Base-by-base conservation (phyloP, 805 yeast species). In the Lipomyces yamadae region DNA sequence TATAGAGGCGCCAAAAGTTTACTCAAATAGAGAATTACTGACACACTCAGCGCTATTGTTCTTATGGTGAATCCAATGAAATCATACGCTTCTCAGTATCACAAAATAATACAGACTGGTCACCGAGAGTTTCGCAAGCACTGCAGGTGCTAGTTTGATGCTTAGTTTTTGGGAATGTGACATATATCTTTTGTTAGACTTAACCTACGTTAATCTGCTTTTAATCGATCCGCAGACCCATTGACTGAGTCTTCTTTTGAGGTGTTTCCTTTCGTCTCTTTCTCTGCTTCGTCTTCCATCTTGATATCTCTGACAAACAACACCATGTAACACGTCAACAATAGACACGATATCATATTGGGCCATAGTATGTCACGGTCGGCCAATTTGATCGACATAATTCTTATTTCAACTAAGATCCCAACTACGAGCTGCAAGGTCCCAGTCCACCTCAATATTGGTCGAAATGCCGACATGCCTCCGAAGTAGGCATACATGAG, bases 351-450 rank as follows among this genome's bases (percentile, higher is more conserved):
- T 29, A 55, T 30, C 58, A 55, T 30, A 55, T 55, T 55, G 32
- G 58, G 58, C 58, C 58, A 55, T 48, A 55, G n/a, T 30, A 24
- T 48, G 5, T 55, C 58, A 11, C 58, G 42, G 15, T 55, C 42
- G 15, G 24, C 42, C 58, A 55, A 55, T 30, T 55, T 55, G 50
- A 30, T n/a, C 58, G 13, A 55, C 24, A 55, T 55, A 3, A 30
- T 30, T 34, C 39, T 55, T 30, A 55, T 55, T 10, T 55, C 55
- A 8, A 10, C 34, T 13, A 37, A 18, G 15, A 30, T 55, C 11
- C 58, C 58, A n/a, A 55, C 24, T 3, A 30, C 58, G 24, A 55
- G 58, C 58, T 55, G 58, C 58, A 55, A 55, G n/a, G 33, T 10
- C 58, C 58, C 58, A 11, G 58, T 55, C 58, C 58, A 55, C 39